These are phyloP conservation scores for Aspergillus viridinutans DNA, from an alignment of 2,329 filamentous ascomycete species.

Conservation along the genomic window DNA sequence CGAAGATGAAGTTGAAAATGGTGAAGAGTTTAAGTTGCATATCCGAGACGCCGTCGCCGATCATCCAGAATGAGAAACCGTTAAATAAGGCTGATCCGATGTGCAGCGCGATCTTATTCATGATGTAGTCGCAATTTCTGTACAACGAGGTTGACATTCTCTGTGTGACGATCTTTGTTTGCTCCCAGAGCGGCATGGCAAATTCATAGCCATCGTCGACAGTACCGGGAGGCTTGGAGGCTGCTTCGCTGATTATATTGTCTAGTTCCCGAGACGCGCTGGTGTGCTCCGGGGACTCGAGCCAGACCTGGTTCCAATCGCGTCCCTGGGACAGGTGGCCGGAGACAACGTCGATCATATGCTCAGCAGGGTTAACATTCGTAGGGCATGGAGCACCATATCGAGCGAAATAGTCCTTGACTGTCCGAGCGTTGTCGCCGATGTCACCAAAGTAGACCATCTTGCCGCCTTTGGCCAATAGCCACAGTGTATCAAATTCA, in stretches of 20 bases:
- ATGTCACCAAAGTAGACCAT: slow-evolving; percentile 67
- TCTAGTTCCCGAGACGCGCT: slow-evolving; percentile 60
- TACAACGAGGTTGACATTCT: slow-evolving; percentile 63
- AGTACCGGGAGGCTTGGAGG: slow-evolving; percentile 41
- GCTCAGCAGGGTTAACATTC: slow-evolving; percentile 58
- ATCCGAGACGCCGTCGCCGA: slow-evolving; percentile 59
- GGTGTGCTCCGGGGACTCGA: slow-evolving; percentile 57
- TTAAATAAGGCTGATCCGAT: slow-evolving; percentile 49
- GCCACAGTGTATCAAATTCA: slow-evolving; percentile 66
- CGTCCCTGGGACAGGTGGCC: slow-evolving; percentile 49
- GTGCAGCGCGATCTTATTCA: slow-evolving; percentile 59
- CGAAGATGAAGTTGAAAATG: slow-evolving; percentile 58
- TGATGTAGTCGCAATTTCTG: slow-evolving; percentile 63
- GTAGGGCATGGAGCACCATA: slow-evolving; percentile 61
- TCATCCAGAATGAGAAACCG: slow-evolving; percentile 61
- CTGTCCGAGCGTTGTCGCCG: slow-evolving; percentile 59
- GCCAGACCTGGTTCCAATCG: slow-evolving; percentile 71
- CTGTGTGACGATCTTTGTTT: slow-evolving; percentile 62
- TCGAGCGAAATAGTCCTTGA: slow-evolving; percentile 63
- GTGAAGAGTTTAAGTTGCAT: slow-evolving; percentile 73
- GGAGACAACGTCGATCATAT: slow-evolving; percentile 49
- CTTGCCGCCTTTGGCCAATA: slow-evolving; percentile 63
- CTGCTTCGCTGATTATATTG: slow-evolving; percentile 51
- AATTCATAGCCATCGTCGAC: slow-evolving; percentile 53
- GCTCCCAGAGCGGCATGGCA: slow-evolving; percentile 58